phyloP scores from a whole-genome alignment of 768 basidiomycete genomes.

The Sarcodon aspratus region DNA sequence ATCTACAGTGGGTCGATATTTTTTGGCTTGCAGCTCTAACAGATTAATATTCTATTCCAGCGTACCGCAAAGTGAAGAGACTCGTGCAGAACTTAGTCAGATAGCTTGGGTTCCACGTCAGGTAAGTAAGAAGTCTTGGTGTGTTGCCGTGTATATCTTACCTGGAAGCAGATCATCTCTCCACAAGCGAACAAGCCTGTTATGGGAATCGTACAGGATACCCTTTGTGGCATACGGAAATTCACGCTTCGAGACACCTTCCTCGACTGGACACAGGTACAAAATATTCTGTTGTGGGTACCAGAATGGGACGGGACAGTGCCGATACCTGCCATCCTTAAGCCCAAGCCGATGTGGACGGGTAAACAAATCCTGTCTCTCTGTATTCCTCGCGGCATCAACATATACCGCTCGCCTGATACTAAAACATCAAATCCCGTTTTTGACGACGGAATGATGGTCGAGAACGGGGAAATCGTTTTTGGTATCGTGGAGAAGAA shows the following conservation, averaged over 20 bases:
- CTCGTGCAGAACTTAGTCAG: conserved; percentile 93
- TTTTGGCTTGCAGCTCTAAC: background rate
- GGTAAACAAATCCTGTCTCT: conserved; percentile 94
- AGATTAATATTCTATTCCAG: conserved; percentile 26
- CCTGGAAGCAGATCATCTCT: conserved; percentile 72
- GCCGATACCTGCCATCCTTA: conserved; percentile 89
- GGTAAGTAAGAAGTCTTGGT: conserved; percentile 28
- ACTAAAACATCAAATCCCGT: conserved; percentile 72
- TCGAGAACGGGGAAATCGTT: conserved; percentile 94
- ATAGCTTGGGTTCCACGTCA: conserved; percentile 98
- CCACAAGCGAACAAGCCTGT: conserved; percentile 99
- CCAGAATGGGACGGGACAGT: conserved; percentile 94
- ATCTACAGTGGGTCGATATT: conserved; percentile 82
- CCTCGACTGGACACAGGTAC: conserved; percentile 90
- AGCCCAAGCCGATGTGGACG: conserved; percentile 95
- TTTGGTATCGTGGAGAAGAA: conserved; percentile 97
- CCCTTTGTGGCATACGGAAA: conserved; percentile 93
- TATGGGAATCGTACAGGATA: conserved; percentile 99
- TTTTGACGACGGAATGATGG: conserved; percentile 88
- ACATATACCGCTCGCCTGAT: conserved; percentile 75
- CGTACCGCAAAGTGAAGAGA: conserved; percentile 97
- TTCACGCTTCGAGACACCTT: conserved; percentile 94
- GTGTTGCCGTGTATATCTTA: background rate
- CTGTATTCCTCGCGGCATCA: conserved; percentile 91
- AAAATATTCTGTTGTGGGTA: conserved; percentile 97